Evolutionary conservation across 441 rosid species (phyloP), one percentile per base, ranked within the genome.

Genomic region (Pelargonium exstipulatum): DNA sequence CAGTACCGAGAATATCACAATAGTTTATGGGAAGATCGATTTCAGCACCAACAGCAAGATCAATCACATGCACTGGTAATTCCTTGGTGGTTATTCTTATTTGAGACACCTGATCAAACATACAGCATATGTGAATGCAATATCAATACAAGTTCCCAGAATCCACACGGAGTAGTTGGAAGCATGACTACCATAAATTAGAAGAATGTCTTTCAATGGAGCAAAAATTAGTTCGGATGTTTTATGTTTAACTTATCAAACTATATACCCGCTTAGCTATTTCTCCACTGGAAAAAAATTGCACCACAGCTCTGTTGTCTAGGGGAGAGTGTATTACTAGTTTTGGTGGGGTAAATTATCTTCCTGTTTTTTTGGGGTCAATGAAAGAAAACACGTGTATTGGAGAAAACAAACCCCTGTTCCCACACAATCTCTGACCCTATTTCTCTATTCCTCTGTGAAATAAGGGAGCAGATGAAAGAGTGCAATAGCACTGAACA

Each of bases 21-120:
- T 80, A 88, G 78, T 72, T 83, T 74, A 91, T 77, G 62, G 95
- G 86, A 75, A 95, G 85, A 82, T 87, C 84, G 68, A 84, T 64
- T 81, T 88, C 94, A 71, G 94, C 82, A 62, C 92, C 96, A 76
- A 90, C 79, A 66, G 96, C 88, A 51, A 95, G 85, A 86, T 88
- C 83, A 66, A 86, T 75, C 68, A 79, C 76, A 49, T 73, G 90
- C 67, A 77, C 69, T 9, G 86, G 84, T 65, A 82, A 77, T 76
- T 80, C 83, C 69, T 83, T 78, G 61, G 76, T 77, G 73, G 82
- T 74, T 67, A 86, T 78, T 87, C 97, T 85, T 76, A 90, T 80
- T 90, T 95, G 99, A 62, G 89, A 85, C 79, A 95, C 96, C 99
- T 95, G 85, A 74, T 45, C 76, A 63, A 72, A 78, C 14, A 74